phyloP scores from a whole-genome alignment of 306 rosid genomes.

The Urtica urens region DNA sequence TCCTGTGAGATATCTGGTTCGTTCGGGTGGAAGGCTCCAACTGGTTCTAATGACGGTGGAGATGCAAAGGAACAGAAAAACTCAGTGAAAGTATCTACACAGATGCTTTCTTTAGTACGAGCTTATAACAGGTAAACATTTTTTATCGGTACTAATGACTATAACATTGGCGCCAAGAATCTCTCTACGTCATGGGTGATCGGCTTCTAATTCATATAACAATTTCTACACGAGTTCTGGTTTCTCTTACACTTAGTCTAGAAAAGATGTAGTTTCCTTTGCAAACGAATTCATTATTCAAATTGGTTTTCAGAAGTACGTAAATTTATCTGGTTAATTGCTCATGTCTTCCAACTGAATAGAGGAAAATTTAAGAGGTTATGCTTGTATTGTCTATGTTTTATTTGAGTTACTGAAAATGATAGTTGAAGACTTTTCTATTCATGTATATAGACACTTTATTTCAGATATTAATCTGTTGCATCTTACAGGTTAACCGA shows the following conservation, averaged over 20 bases:
- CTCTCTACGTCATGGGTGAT: not conserved
- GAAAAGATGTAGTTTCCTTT: not conserved
- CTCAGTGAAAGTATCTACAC: constrained; percentile 57
- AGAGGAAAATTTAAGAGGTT: not conserved
- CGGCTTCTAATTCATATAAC: not conserved
- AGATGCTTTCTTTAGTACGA: constrained; percentile 56
- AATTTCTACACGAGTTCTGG: constrained; percentile 3
- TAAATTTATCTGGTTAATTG: not conserved
- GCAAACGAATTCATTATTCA: not conserved
- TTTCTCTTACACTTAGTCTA: not conserved
- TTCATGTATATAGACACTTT: constrained; percentile 7
- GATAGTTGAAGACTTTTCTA: constrained; percentile 2
- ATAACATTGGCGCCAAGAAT: not conserved
- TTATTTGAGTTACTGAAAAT: too few species aligned
- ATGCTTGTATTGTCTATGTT: not conserved
- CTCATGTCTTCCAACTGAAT: not conserved
- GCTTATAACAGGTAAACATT: constrained; percentile 59
- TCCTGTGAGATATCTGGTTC: constrained; percentile 59
- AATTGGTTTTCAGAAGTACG: not conserved
- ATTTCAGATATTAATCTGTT: constrained; percentile 24
- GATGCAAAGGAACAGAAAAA: constrained; percentile 60
- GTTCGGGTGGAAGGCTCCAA: constrained; percentile 84
- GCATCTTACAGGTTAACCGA: constrained; percentile 67
- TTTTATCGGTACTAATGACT: constrained; percentile 20
- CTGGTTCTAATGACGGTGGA: constrained; percentile 90